phyloP scores from a whole-genome alignment of 495 filamentous ascomycete genomes.

The Neurospora intermedia region DNA sequence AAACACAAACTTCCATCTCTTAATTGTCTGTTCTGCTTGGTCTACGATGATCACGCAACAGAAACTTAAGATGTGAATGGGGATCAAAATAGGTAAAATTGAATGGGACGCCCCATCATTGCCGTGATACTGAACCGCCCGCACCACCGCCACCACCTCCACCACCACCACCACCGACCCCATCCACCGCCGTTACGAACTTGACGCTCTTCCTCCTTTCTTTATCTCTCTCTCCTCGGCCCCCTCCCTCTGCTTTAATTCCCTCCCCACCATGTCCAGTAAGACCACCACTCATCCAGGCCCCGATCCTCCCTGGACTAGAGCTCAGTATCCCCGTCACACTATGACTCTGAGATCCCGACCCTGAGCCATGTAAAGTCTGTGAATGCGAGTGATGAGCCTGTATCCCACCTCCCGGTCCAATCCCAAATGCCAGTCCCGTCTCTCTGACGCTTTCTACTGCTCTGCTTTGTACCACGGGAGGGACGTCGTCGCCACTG shows the following conservation, averaged over 20 bases:
- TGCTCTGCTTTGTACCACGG: constrained; percentile 40
- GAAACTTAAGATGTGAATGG: not conserved
- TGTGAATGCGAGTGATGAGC: not conserved
- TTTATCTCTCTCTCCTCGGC: constrained; percentile 16
- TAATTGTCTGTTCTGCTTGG: not conserved
- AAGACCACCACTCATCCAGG: constrained; percentile 1
- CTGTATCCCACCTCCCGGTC: not conserved
- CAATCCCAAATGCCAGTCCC: not conserved
- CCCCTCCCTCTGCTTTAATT: constrained; percentile 29
- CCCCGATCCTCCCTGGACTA: constrained; percentile 25
- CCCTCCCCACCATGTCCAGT: constrained; percentile 2
- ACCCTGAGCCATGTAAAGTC: not conserved
- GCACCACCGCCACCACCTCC: not conserved
- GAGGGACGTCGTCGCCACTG: constrained; percentile 3
- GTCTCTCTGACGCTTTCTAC: constrained; percentile 40
- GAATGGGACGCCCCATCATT: not conserved
- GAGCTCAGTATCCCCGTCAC: constrained; percentile 30
- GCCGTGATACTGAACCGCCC: not conserved
- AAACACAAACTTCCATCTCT: not conserved
- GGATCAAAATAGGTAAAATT: not conserved
- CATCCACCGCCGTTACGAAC: constrained; percentile 27
- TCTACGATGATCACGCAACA: not conserved
- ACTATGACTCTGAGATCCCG: not conserved
- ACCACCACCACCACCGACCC: not conserved
- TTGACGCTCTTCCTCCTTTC: constrained; percentile 48